Percentiles rank a stretch among this genome's conserved stretches.
Conservation (phyloP, 179 eudicot species). For the Silene vulgaris region DNA sequence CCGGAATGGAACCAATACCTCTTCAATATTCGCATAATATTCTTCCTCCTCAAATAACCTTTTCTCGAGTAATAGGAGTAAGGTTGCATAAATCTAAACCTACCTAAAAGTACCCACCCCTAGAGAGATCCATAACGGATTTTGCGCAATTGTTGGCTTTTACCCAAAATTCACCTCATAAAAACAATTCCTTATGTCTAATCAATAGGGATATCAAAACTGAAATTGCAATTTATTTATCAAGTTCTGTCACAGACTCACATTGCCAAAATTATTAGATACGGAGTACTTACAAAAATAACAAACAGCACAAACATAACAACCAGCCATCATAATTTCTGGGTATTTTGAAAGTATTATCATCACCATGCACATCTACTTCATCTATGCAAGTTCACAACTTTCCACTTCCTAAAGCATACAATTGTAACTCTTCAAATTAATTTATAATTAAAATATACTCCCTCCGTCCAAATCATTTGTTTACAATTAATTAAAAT, state of each 20-base stretch:
- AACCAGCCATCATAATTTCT: neutral
- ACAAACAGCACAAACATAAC: too few species aligned
- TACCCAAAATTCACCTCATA: neutral
- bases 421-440: too few species aligned
- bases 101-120: too few species aligned
- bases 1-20: too few species aligned
- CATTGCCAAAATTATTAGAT: neutral
- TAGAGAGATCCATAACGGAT: too few species aligned
- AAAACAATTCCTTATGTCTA: neutral
- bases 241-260: neutral
- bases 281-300: neutral
- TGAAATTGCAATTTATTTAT: neutral
- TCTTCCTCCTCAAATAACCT: too few species aligned
- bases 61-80: too few species aligned
- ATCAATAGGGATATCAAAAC: neutral
- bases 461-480: too few species aligned
- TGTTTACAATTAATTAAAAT: too few species aligned
- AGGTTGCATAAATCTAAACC: too few species aligned
- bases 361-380: slow-evolving; percentile 12
- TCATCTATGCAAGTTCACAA: slow-evolving; percentile 7
- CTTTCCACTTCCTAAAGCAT: neutral
- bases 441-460: neutral
- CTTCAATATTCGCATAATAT: too few species aligned
- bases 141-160: too few species aligned
- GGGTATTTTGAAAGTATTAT: neutral